phyloP scores from a whole-genome alignment of 345 rosid species.

The Atalantia buxifolia region DNA sequence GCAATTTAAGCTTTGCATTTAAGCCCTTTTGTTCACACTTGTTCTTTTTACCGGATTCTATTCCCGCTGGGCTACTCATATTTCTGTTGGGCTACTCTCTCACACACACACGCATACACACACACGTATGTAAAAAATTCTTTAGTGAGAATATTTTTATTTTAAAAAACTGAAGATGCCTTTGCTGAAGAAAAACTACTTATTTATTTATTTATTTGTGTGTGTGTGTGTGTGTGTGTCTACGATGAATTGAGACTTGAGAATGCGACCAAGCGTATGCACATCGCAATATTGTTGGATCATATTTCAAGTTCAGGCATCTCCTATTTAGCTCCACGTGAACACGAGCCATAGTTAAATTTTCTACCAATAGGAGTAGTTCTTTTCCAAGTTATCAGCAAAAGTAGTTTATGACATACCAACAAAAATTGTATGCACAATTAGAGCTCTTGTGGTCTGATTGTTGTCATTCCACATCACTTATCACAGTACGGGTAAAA shows the following conservation, averaged over 20 bases:
- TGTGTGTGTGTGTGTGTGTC: no score
- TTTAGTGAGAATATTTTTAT: no score
- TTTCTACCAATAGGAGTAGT: background rate
- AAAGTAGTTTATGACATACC: background rate
- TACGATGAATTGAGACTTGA: background rate
- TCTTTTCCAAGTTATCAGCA: background rate
- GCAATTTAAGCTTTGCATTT: background rate
- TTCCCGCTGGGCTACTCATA: background rate
- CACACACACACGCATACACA: no score
- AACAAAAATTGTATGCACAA: background rate
- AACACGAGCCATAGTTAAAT: background rate
- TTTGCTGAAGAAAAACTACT: no score
- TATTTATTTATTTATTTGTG: no score
- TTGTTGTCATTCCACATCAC: background rate
- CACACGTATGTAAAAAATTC: no score
- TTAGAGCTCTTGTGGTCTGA: background rate
- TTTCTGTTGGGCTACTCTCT: no score
- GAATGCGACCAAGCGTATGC: background rate
- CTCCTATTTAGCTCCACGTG: background rate
- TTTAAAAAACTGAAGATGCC: no score
- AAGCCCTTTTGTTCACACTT: background rate
- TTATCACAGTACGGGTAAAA: background rate
- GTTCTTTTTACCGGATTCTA: background rate
- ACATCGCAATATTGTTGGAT: background rate
- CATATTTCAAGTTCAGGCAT: background rate